These are phyloP conservation scores for Bipolaris oryzae DNA, from an alignment of 2,329 filamentous ascomycete genomes.

Conservation along the genomic window DNA sequence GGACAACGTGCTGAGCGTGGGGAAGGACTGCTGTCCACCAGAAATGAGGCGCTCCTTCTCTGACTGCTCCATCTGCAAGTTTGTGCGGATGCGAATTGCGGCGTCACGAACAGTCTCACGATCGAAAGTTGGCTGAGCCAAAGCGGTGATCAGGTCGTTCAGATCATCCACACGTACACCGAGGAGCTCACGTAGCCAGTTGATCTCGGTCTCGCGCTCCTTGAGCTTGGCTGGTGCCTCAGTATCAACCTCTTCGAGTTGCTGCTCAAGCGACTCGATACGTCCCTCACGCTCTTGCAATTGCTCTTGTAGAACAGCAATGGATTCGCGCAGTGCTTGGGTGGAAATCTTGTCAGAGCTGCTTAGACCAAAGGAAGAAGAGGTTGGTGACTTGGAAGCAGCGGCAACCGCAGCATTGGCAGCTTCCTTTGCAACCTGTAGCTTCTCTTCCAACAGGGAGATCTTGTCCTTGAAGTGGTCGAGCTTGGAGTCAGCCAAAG, in stretches of 20 bases:
- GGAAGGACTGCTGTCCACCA: constrained; percentile 64
- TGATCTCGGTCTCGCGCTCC: constrained; percentile 92
- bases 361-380: constrained; percentile 43
- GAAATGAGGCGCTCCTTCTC: constrained; percentile 86
- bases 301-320: constrained; percentile 95
- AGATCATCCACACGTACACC: constrained; percentile 89
- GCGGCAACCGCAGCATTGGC: constrained; percentile 84
- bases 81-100: constrained; percentile 89
- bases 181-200: constrained; percentile 91
- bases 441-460: constrained; percentile 82
- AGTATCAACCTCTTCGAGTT: constrained; percentile 71
- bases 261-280: constrained; percentile 84
- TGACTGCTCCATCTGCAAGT: constrained; percentile 97
- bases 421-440: constrained; percentile 87
- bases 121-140: constrained; percentile 78
- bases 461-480: constrained; percentile 87
- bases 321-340: constrained; percentile 92
- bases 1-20: constrained; percentile 77
- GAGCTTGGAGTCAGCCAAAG: constrained; percentile 81
- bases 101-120: constrained; percentile 82
- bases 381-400: constrained; percentile 55
- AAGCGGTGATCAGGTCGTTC: constrained; percentile 83
- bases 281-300: constrained; percentile 89
- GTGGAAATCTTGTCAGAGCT: constrained; percentile 86
- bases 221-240: constrained; percentile 82